Base-by-base conservation (phyloP, 352 stramenopile genomes). In the Globisporangium apiculatum region DNA sequence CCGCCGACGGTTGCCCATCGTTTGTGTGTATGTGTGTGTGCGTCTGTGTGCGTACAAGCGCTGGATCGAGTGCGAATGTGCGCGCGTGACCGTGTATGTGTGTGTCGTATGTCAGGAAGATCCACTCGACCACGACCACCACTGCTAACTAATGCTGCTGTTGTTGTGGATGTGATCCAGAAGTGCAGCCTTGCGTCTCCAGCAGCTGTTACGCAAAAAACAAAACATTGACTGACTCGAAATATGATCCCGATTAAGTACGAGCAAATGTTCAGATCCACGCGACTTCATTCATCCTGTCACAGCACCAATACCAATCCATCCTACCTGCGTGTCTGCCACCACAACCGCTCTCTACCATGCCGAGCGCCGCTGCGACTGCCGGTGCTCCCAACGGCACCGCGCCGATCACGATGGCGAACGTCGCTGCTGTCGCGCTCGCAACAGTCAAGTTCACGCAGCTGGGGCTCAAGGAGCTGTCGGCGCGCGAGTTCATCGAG, bases 1-100 rank as follows among this genome's bases (percentile, higher is more conserved):
- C 51, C 70, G 66, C 51, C 81, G 76, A 9, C 75, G 76, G 58
- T 86, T 88, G 31, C 75, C 75, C 78, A 89, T 91, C n/a, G 45
- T 9, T 18, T 9, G 45, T 11, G 45, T n/a, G 12, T 48, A 9
- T 35, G 45, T 49, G 42, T 46, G 11, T 46, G 1, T 46, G 41
- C 1, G 41, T 24, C 1, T 24, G 18, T 1, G 18, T 24, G 18
- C 18, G 18, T 43, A 12, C 40, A 43, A 8, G 7, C 7, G 40
- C 40, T 12, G 12, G n/a, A 24, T 14, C 45, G 2, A 49, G 14
- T 35, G n/a, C 15, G 15, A 7, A 17, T 7, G 15, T 35, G 45
- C 15, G 45, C 4, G 45, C 14, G 45, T 11, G 12, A 35, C 18
- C 18, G 18, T 24, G 18, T 31, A 31, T 31, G 24, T 31, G 24